Conservation (phyloP, 192 early-diverging fungal genomes). For the Coemansia sp. region DNA sequence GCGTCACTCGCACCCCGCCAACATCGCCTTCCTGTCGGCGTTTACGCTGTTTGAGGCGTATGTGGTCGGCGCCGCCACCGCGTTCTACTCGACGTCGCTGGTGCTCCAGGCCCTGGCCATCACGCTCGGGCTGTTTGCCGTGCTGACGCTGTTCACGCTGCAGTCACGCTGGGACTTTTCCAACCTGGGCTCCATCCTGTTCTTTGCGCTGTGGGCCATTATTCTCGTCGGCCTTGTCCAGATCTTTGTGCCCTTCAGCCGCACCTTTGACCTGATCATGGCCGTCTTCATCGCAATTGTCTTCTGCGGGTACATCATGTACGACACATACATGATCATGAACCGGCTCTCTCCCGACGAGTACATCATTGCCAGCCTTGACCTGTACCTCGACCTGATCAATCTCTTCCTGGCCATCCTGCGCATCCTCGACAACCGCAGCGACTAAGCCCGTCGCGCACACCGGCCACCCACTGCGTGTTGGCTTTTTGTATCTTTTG, state of each 20-base stretch:
- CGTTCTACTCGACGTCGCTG: conserved; percentile 57
- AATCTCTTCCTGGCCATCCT: conserved; percentile 73
- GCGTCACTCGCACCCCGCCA: conserved; percentile 58
- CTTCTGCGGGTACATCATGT: conserved; percentile 77
- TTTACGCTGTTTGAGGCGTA: conserved; percentile 63
- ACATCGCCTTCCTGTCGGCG: conserved; percentile 55
- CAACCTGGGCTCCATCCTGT: conserved; percentile 58
- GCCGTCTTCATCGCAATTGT: conserved; percentile 59
- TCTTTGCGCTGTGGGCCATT: conserved; percentile 58
- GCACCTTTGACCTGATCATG: conserved; percentile 54
- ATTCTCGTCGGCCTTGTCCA: conserved; percentile 61
- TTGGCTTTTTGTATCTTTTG: no score
- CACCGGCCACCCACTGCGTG: no score
- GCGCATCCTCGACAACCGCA: conserved; percentile 56
- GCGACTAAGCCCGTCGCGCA: conserved; percentile 19
- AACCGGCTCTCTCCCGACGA: conserved; percentile 69
- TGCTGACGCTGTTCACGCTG: conserved; percentile 71
- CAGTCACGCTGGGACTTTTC: conserved; percentile 74
- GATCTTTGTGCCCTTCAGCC: conserved; percentile 68
- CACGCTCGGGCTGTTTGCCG: conserved; percentile 67
- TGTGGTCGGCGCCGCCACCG: conserved; percentile 55
- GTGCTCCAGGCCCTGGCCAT: conserved; percentile 77
- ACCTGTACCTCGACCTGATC: conserved; percentile 72
- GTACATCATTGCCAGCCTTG: conserved; percentile 61
- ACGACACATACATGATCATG: conserved; percentile 70